Base-by-base conservation (phyloP, 352 stramenopile genomes). In the Phytophthora sojae region DNA sequence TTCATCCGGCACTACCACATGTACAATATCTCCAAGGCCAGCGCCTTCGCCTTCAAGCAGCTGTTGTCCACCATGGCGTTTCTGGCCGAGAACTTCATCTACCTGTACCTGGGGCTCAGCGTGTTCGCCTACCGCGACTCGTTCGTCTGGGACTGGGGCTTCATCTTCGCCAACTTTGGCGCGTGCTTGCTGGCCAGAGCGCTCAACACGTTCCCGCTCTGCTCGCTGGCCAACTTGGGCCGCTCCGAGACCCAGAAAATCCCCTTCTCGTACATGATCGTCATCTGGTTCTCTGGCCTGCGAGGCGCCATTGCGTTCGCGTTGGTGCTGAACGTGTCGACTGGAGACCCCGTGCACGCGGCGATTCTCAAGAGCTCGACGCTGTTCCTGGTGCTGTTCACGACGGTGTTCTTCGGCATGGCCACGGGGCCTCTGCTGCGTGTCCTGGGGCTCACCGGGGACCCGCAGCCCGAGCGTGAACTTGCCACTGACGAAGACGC, bases 251-350 rank as follows among this genome's bases (percentile, higher is more conserved):
- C 65, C 17, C 58, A 78, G 23, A 76, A 79, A 39, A 94, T 94
- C 57, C 80, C 85, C 0, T 73, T 85, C 39, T 79, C 42, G 23
- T 91, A 92, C 64, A 92, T 93, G 82, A 32, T 91, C 12, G 88
- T 95, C 23, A 94, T 98, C 47, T 98, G 92, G 92, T 98, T 98
- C 65, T 90, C 92, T 1, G 96, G 96, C 15, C 70, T 98, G 19
- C 89, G 96, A 35, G 96, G 96, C 3, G 94, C 96, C 11, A 97
- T 99, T 44, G 94, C 95, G 0, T 99, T 98, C 65, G 92, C 93
- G 23, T 82, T 97, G 35, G 83, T 83, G n/a, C 77, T 94, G 1
- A 96, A 96, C 55, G 84, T 93, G 15, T 73, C 64, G 29, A 89
- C 74, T 4, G 67, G 57, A 4, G 71, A 79, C 15, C 78, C 67